These are phyloP conservation scores for Eucalyptus polyanthemos DNA, from an alignment of 345 rosid genomes.

Conservation along the genomic window DNA sequence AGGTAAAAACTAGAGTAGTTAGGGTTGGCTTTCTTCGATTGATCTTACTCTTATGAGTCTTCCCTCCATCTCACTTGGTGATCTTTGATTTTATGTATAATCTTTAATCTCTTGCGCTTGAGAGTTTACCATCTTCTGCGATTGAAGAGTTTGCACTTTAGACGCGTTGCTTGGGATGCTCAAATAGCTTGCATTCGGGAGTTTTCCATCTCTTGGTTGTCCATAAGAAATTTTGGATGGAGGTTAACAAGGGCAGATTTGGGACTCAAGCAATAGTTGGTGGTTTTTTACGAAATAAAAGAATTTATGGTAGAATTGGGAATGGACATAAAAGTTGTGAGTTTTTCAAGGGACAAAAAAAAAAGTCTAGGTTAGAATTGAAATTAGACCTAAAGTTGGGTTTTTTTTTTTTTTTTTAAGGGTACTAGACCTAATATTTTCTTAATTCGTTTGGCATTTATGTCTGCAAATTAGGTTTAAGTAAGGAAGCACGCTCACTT, in stretches of 20 bases:
- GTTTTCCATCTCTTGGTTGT: not conserved
- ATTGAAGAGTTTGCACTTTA: not conserved
- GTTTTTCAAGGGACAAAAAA: no score
- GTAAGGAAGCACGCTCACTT: not conserved
- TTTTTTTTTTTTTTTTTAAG: no score
- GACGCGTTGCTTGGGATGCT: accelerated
- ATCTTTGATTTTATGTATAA: not conserved
- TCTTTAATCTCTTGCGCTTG: not conserved
- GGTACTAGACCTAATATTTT: not conserved
- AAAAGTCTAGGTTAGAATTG: no score
- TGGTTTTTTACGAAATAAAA: no score
- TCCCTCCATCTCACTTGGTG: not conserved
- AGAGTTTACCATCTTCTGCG: not conserved
- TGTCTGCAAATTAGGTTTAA: not conserved
- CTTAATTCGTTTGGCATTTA: not conserved
- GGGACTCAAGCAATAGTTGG: not conserved
- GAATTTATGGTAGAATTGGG: no score
- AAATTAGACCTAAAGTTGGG: no score
- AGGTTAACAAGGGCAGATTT: not conserved
- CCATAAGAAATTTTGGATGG: not conserved
- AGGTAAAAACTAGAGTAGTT: not conserved
- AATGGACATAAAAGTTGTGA: no score
- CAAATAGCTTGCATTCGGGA: accelerated
- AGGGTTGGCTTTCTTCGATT: not conserved
- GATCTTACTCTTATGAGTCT: not conserved